Evolutionary conservation across 2,329 filamentous ascomycete genomes (phyloP).

Genomic region (Aureobasidium vineae): DNA sequence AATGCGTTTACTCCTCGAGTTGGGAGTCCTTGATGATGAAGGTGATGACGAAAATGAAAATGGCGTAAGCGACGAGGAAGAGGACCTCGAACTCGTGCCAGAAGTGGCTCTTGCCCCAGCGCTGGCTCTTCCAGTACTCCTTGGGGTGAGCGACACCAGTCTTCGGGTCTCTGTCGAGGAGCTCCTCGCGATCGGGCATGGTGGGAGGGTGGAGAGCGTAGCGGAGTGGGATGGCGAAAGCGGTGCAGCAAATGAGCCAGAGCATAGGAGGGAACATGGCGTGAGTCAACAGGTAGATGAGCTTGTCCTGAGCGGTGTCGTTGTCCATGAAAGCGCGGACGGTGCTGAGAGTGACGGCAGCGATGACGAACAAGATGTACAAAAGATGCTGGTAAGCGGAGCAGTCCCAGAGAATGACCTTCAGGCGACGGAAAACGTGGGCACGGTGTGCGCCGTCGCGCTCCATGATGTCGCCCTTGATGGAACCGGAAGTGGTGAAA

Average conservation of each 20-base stretch:
- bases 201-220: constrained; percentile 61
- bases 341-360: constrained; percentile 51
- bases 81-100: constrained; percentile 27
- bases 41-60: constrained; percentile 27
- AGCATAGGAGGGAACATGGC: constrained; percentile 62
- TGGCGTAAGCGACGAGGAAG: constrained; percentile 26
- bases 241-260: constrained; percentile 43
- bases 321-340: constrained; percentile 52
- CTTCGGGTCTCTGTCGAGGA: constrained; percentile 56
- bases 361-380: constrained; percentile 56
- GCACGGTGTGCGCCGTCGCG: constrained; percentile 48
- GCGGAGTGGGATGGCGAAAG: constrained; percentile 47
- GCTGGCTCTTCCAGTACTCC: constrained; percentile 27
- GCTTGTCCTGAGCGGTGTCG: constrained; percentile 42
- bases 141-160: constrained; percentile 54
- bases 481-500: constrained; percentile 61
- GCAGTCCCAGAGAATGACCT: constrained; percentile 56
- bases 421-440: constrained; percentile 53
- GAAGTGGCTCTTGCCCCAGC: constrained; percentile 28
- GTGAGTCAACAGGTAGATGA: constrained; percentile 57
- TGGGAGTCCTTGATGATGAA: constrained; percentile 19
- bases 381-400: constrained; percentile 56
- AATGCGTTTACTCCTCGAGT: constrained; percentile 15
- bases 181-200: constrained; percentile 58
- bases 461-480: constrained; percentile 58